Base-by-base conservation (phyloP, 495 filamentous ascomycete species). In the Talaromyces wortmannii region DNA sequence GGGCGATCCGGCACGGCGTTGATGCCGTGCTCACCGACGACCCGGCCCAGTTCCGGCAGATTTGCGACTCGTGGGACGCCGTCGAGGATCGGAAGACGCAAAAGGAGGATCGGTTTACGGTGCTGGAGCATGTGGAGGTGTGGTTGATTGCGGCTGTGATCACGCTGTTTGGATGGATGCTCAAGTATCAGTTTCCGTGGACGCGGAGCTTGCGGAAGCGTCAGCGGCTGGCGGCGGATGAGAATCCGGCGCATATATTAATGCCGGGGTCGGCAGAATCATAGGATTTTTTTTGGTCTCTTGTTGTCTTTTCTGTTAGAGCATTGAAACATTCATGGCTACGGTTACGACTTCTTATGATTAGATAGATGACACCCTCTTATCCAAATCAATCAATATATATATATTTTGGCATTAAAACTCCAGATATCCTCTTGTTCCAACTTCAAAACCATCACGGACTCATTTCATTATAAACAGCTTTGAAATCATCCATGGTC, bases 1-100 rank as follows among this genome's bases (percentile, higher is more conserved):
- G 88, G 87, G 71, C 79, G 47, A 78, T 86, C 31, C 66, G 70
- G 18, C 65, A 75, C 11, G 61, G 63, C n/a, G 62, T 83, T 0
- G 79, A 84, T 55, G 82, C 78, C 0, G 72, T 83, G 0, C 77
- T 85, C 30, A 83, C 82, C 12, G 83, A 87, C 54, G 72, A 85
- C 45, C 81, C 81, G 0, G 69, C 66, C 53, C 45, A 62, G 52
- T 79, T 74, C 55, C 56, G 68, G 23, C 70, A 74, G 51, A 72
- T 83, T 1, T 70, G 71, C 50, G 56, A 64, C 13, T 61, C 68
- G 30, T 68, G 67, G 67, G 63, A 65, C 6, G 40, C 23, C 16
- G 17, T 17, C 30, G 36, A 40, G 6, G 7, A 46, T 16, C 10
- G 29, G 0, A 18, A 53, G 11, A 29, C 31, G 40, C n/a, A 15